A percentile compares a stretch with the other conserved stretches of the same genome.
Evolutionary conservation across 2,329 filamentous ascomycete genomes (phyloP).

Genomic region (Fusarium nygamai): DNA sequence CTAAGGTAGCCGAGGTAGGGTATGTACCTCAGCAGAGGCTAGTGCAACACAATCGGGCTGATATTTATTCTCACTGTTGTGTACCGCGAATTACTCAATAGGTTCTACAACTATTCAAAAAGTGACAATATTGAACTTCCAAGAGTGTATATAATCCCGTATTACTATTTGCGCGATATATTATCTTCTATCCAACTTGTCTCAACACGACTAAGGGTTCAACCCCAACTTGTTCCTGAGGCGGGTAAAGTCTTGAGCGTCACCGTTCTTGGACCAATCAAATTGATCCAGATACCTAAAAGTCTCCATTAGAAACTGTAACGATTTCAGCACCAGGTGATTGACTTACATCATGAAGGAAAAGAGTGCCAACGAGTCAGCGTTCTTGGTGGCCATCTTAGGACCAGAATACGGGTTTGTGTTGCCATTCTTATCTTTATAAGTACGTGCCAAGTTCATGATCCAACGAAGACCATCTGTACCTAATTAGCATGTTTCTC

Average conservation of each 20-base stretch:
- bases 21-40: no score
- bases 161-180: neutral
- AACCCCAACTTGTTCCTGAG: neutral
- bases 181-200: neutral
- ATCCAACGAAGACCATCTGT: neutral
- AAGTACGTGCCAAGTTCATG: neutral
- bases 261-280: neutral
- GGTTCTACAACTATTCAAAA: no score
- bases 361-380: constrained; percentile 1
- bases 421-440: neutral
- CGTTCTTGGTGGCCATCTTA: neutral
- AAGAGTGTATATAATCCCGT: no score
- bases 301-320: fast-evolving
- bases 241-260: neutral
- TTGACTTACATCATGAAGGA: constrained; percentile 4
- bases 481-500: fast-evolving
- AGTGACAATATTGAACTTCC: no score
- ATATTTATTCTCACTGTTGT: no score
- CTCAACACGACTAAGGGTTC: neutral
- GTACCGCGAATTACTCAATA: neutral
- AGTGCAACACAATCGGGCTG: no score
- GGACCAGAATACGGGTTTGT: neutral
- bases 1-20: no score
- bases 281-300: neutral
- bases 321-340: fast-evolving